Percentiles rank a stretch among this genome's conserved stretches.
phyloP scores from a whole-genome alignment of 106 monocot genomes.

The Triglochin maritima region DNA sequence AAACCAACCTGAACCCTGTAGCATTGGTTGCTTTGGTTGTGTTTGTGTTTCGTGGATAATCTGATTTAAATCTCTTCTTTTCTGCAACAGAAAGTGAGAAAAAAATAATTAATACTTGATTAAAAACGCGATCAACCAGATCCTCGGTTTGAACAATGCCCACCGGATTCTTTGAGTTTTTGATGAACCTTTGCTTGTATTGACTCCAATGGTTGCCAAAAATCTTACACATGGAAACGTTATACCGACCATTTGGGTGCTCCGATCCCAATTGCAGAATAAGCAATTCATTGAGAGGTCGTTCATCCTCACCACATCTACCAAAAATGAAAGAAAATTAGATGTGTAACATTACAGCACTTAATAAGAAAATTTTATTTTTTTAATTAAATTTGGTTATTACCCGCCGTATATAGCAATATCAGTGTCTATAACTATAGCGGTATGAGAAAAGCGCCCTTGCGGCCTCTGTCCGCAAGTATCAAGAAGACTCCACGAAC shows the following conservation, averaged over 20 bases:
- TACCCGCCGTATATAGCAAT: conserved; percentile 87
- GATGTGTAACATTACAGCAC: neutral
- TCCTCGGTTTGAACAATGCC: neutral
- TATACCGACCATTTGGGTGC: conserved; percentile 73
- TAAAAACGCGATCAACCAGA: neutral
- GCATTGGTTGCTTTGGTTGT: conserved; percentile 23
- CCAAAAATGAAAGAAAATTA: neutral
- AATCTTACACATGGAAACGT: conserved; percentile 74
- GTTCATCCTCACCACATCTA: conserved; percentile 93
- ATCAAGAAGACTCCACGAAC: conserved; percentile 66
- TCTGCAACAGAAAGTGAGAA: conserved; percentile 12
- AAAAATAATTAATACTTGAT: neutral
- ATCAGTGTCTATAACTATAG: conserved; percentile 45
- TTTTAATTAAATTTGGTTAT: neutral
- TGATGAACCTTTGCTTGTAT: conserved; percentile 41
- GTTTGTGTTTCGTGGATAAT: conserved; percentile 23
- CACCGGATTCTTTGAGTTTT: conserved; percentile 32
- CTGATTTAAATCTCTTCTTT: conserved; percentile 11
- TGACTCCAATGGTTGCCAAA: conserved; percentile 67
- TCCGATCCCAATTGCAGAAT: conserved; percentile 73
- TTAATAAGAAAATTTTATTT: neutral
- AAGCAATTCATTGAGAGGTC: conserved; percentile 75
- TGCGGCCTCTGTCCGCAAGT: conserved; percentile 63
- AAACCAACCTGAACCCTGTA: conserved; percentile 10
- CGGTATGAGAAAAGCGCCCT: conserved; percentile 84